Evolutionary conservation across 164 flowering plant species (phyloP), one percentile per base, ranked within the genome.

Genomic region (Platanus orientalis): DNA sequence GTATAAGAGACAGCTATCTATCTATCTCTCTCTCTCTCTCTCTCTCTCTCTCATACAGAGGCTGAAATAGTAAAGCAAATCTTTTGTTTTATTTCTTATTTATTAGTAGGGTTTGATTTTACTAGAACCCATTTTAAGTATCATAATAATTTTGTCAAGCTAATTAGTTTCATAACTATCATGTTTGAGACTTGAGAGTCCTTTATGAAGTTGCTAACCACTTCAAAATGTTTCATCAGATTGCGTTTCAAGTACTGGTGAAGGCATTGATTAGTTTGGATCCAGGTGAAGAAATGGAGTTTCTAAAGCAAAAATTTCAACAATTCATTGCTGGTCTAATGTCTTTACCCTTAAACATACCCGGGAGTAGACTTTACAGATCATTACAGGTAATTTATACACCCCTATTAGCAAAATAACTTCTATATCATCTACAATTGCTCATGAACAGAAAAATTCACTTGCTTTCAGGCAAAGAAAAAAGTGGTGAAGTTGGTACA

Each of bases 231-330:
- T 54, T 47, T 73, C 32, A 32, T 25, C 88, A 93, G 98, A 87
- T 90, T 76, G 86, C 97, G 42, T 93, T 93, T 71, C 86, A 87
- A 77, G 88, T 90, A 10, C 81, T 93, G 12, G 97, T 83, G 58
- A 90, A 90, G 71, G 89, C 87, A 69, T 75, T 93, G 85, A 86
- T 93, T 65, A 84, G 88, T n/a, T n/a, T n/a, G n/a, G n/a, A n/a
- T n/a, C n/a, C n/a, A n/a, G n/a, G n/a, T n/a, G n/a, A n/a, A n/a
- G 88, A 84, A 39, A 79, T 93, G 95, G 83, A 90, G 60, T 71
- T 79, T 30, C 72, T 93, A n/a, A 86, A 80, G 76, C 73, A 80
- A 72, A 79, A 90, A 40, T 93, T 90, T 69, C 87, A 82, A 70
- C 82, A 86, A 67, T 90, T 93, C 70, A 89, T 87, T 48, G 76